Evolutionary conservation across 495 filamentous ascomycete species (phyloP), one percentile per base, ranked within the genome.

Genomic region (Chaetomium fimeti): DNA sequence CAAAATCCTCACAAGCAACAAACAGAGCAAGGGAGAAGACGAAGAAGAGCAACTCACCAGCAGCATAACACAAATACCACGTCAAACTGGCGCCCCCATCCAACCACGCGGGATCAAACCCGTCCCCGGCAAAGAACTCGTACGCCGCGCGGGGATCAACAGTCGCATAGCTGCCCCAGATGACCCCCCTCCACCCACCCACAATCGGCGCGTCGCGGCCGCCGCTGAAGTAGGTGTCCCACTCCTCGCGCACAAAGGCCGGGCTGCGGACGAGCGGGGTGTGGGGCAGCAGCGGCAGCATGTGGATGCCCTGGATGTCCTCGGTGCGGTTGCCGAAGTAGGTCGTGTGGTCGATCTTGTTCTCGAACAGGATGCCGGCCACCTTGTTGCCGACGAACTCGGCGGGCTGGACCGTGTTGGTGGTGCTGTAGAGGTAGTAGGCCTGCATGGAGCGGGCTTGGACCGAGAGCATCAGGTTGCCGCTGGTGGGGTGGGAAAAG

Each of bases 261-360:
- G 72, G 68, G 2, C 80, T 80, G 20, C 95, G 87, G 4, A 87
- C 88, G 60, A 89, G 85, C 20, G 87, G 77, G 0, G 86, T 87
- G 61, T 81, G 81, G 1, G 94, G 91, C 40, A 90, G 82, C 54
- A 97, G 81, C 1, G 95, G 94, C 43, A 98, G 77, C 94, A 98
- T 98, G 78, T 98, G 94, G 63, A 98, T 98, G 57, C 89, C 94
- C 76, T 98, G 88, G 64, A 98, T 86, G 71, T 87, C 96, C 77
- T 96, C 91, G 3, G 84, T 78, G 62, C 91, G 88, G 58, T 72
- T 71, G 12, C 93, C 92, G 70, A 98, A 98, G 77, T 94, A 98
- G 2, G 94, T 98, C 11, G 89, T 90, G 74, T 97, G 94, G 73
- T 98, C 91, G 51, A 93, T 83, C 75, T 98, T 98, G 76, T 97